Percentiles rank a stretch among this genome's conserved stretches.
Conservation (phyloP, 2,329 filamentous ascomycete genomes). For the Apiospora phragmitis region DNA sequence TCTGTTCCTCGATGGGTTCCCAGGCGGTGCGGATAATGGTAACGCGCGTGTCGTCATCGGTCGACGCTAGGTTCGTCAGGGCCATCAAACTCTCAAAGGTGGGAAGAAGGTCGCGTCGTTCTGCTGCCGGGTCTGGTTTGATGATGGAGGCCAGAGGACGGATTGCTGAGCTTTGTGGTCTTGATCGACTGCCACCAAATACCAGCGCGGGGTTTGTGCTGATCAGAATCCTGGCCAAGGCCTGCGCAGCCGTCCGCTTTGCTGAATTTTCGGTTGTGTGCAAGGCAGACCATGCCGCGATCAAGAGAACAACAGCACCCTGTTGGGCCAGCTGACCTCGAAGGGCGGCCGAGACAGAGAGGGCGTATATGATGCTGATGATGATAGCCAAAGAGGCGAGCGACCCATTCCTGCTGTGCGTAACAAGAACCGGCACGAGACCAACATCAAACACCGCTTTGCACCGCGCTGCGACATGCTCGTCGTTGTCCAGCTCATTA, state of each 20-base stretch:
- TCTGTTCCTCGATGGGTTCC: constrained; percentile 76
- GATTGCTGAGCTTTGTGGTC: constrained; percentile 76
- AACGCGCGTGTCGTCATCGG: constrained; percentile 65
- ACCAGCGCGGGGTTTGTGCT: constrained; percentile 82
- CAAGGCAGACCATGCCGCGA: constrained; percentile 68
- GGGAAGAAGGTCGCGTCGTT: constrained; percentile 77
- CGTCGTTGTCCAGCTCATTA: constrained; percentile 73
- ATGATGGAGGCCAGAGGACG: constrained; percentile 78
- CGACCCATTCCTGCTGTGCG: constrained; percentile 72
- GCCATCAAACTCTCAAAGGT: constrained; percentile 90
- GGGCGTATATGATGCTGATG: constrained; percentile 73
- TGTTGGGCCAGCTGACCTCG: constrained; percentile 86
- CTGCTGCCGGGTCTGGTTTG: constrained; percentile 59
- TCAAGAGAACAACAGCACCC: constrained; percentile 83
- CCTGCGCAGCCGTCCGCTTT: constrained; percentile 70
- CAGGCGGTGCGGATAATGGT: constrained; percentile 75
- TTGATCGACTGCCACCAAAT: constrained; percentile 75
- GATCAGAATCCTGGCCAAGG: constrained; percentile 82
- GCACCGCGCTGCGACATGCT: constrained; percentile 75
- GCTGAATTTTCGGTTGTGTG: constrained; percentile 48
- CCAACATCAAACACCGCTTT: constrained; percentile 76
- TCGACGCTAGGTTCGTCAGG: constrained; percentile 88
- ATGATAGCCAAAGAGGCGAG: constrained; percentile 70
- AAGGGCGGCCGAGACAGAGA: constrained; percentile 72
- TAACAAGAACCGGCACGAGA: constrained; percentile 74